Conservation (phyloP, 2,329 filamentous ascomycete species). For the Rutstroemia sp. region DNA sequence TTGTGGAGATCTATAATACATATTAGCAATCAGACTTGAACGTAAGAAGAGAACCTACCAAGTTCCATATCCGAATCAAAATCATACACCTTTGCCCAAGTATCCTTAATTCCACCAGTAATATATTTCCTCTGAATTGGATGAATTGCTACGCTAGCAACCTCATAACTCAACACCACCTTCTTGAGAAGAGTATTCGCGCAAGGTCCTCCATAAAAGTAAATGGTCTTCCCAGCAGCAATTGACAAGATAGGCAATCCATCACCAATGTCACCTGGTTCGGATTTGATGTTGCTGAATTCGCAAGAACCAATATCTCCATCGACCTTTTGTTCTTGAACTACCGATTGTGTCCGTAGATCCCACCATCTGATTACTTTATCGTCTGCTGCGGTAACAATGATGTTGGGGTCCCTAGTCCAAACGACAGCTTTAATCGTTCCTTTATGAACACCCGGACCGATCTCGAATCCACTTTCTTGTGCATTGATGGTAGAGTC, state of each 20-base stretch:
- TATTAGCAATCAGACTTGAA: constrained; percentile 13
- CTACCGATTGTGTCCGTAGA: constrained; percentile 64
- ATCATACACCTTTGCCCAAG: constrained; percentile 92
- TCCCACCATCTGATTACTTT: constrained; percentile 95
- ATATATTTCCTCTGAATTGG: constrained; percentile 74
- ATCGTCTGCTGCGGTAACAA: constrained; percentile 86
- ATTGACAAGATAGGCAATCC: constrained; percentile 74
- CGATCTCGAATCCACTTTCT: constrained; percentile 75
- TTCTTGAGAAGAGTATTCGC: constrained; percentile 71
- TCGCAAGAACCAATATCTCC: constrained; percentile 89
- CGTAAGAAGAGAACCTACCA: constrained; percentile 38
- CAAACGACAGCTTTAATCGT: constrained; percentile 96
- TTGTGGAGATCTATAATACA: constrained; percentile 70
- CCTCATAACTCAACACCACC: constrained; percentile 71
- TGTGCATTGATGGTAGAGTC: constrained; percentile 43
- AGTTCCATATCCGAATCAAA: constrained; percentile 78
- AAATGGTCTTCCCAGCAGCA: constrained; percentile 87
- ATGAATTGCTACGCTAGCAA: constrained; percentile 86
- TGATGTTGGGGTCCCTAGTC: constrained; percentile 78
- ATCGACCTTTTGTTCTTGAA: constrained; percentile 72
- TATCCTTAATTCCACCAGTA: constrained; percentile 84
- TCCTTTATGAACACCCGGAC: constrained; percentile 71
- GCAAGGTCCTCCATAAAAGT: constrained; percentile 75
- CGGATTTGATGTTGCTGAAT: constrained; percentile 60
- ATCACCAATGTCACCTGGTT: constrained; percentile 54